Evolutionary conservation across 2,329 filamentous ascomycete genomes (phyloP).

Genomic region (Talaromyces rugulosus): DNA sequence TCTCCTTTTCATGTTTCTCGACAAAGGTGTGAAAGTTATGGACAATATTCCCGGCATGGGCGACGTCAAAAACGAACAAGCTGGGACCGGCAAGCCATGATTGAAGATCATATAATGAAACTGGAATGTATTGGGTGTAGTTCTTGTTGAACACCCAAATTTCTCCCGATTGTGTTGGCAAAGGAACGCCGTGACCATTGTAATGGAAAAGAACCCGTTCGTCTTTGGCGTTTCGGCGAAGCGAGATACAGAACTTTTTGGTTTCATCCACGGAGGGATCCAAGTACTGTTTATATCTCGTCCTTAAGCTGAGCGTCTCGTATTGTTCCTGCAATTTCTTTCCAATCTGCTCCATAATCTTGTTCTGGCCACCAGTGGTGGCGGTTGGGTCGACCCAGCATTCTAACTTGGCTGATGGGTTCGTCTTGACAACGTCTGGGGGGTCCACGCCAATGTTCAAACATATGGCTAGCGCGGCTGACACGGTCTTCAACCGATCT

Average conservation of each 20-base stretch:
- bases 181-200: slow-evolving; percentile 95
- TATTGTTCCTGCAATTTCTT: slow-evolving; percentile 96
- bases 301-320: slow-evolving; percentile 88
- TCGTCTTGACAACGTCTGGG: slow-evolving; percentile 93
- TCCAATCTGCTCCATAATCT: slow-evolving; percentile 88
- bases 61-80: slow-evolving; percentile 97
- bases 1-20: slow-evolving; percentile 89
- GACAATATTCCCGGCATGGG: slow-evolving; percentile 91
- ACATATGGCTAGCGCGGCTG: slow-evolving; percentile 87
- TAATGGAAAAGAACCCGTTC: slow-evolving; percentile 97
- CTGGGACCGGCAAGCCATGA: slow-evolving; percentile 94
- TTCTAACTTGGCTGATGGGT: slow-evolving; percentile 86
- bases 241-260: slow-evolving; percentile 88
- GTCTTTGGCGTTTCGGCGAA: slow-evolving; percentile 89
- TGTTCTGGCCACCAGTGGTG: slow-evolving; percentile 68
- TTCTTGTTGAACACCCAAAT: slow-evolving; percentile 99
- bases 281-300: slow-evolving; percentile 94
- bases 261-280: slow-evolving; percentile 97
- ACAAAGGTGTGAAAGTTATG: slow-evolving; percentile 92
- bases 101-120: slow-evolving; percentile 91
- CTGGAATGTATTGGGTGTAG: slow-evolving; percentile 97
- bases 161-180: slow-evolving; percentile 90
- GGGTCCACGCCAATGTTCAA: slow-evolving; percentile 97
- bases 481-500: slow-evolving; percentile 93
- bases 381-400: slow-evolving; percentile 93